Evolutionary conservation across 768 basidiomycete genomes (phyloP).

Genomic region (Sutorius australiensis): DNA sequence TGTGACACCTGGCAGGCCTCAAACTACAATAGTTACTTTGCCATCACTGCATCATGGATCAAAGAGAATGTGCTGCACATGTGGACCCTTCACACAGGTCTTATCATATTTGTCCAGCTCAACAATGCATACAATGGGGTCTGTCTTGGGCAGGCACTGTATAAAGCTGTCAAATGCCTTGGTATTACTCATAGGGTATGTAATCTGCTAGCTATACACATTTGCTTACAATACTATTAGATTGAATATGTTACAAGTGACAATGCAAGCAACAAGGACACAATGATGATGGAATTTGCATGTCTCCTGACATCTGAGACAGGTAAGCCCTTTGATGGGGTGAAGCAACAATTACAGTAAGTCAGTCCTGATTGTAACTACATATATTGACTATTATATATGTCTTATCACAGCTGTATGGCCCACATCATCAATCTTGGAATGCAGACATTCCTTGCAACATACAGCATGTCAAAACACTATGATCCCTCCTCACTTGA

Average conservation of each 20-base stretch:
- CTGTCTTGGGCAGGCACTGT: constrained; percentile 27
- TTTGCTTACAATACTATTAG: too few species aligned
- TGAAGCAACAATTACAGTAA: neutral
- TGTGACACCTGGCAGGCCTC: constrained; percentile 42
- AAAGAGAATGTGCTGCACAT: neutral
- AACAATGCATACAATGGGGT: constrained; percentile 36
- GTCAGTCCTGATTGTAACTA: too few species aligned
- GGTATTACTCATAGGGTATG: constrained; percentile 30
- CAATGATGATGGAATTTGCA: neutral
- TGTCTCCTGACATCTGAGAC: constrained; percentile 14
- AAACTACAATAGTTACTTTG: too few species aligned
- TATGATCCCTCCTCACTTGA: neutral
- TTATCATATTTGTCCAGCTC: constrained; percentile 22
- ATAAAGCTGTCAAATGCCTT: constrained; percentile 30
- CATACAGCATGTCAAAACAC: neutral
- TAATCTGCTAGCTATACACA: too few species aligned
- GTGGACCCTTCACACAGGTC: constrained; percentile 30
- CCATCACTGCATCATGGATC: constrained; percentile 20
- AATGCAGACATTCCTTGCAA: neutral
- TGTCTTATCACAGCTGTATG: neutral
- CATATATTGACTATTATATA: too few species aligned
- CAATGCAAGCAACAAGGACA: neutral
- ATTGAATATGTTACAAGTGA: constrained; percentile 21
- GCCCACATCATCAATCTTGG: neutral
- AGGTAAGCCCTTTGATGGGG: neutral